Evolutionary conservation across 1,284 basidiomycete genomes (phyloP), one percentile per base, ranked within the genome.

Genomic region (Bondarzewia mesenterica): DNA sequence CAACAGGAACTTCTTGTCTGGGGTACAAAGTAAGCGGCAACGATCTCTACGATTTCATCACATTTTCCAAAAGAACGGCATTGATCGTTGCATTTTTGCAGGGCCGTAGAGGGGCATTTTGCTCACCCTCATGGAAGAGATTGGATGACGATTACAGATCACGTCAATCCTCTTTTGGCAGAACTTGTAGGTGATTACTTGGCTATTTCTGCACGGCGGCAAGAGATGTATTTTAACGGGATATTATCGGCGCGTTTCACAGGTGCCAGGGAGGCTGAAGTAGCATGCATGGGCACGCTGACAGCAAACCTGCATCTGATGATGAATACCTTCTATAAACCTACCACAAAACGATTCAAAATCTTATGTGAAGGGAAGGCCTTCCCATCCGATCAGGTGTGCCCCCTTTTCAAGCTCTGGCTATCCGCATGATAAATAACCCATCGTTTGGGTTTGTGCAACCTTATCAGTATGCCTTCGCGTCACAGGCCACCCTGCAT

Each of bases 271-370:
- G 81, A 85, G 63, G 73, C 77, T 52, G 95, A 99, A 74, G 89
- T 98, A 37, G 89, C 89, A 15, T 93, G 90, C 67, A 95, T 95
- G 82, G 85, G 89, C 58, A 93, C 93, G 20, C 71, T 99, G 62
- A 99, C 96, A 22, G 82, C 84, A 58, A 99, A 99, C 71, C 74
- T 99, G 50, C 93, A 99, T 71, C 81, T 93, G 48, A 84, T 98
- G 74, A 86, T 99, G 74, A 82, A 85, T 59, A 85, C 86, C 20
- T 99, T 99, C 69, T 98, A 98, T 70, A 84, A 87, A 48, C 95
- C 95, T 2, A 91, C 89, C 7, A 59, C 77, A 50, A 71, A 74
- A 50, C 81, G 92, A 46, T 93, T 81, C 76, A 98, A 96, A 77
- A 94, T 99, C 63, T 74, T 99, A 50, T 96, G 92, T 66, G 96